Evolutionary conservation across 1,139 yeast species (phyloP), one percentile per base, ranked within the genome.

Genomic region (Lodderomyces theae): DNA sequence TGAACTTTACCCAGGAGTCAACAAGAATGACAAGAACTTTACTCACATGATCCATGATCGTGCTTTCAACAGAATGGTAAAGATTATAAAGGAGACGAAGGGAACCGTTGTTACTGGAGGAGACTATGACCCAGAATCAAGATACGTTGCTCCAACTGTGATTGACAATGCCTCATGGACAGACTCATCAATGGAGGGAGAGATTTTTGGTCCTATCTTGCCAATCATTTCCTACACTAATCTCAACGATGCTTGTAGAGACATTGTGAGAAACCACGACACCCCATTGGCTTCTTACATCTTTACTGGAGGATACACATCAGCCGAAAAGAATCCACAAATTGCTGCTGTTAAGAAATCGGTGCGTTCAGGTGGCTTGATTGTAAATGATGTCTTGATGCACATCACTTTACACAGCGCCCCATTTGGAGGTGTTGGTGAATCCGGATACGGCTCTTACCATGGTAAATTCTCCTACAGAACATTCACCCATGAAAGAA

Each of bases 381-480:
- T 80, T 31, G 67, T 87, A 47, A 87, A 88, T 56, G 97, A 89
- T 47, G 74, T 82, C 1, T 46, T 87, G 42, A 50, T 86, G 54
- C 96, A 89, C 47, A 87, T 79, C 30, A 87, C 79, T 0, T 70
- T 86, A 42, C 52, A 71, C 13, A 72, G 74, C 42, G 78, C 87
- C 7, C 97, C 97, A 12, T 90, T 90, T 63, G 97, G 97, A 34
- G 97, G 97, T 26, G 67, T 89, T 43, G 97, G 97, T 17, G 60
- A 61, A 21, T 86, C 95, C 0, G 97, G 97, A 0, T 64, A 69
- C 42, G 90, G 90, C 9, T 76, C 80, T 24, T 89, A 88, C 63
- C 96, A 89, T 55, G 96, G 97, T 4, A 64, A 64, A 47, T 72
- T 65, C 57, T 86, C 95, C 0, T 82, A 82, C 64, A 72, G 78